Percentiles rank a stretch among this genome's conserved stretches.
Conservation (phyloP, 2,329 filamentous ascomycete genomes). For the Penicillium brasilianum region DNA sequence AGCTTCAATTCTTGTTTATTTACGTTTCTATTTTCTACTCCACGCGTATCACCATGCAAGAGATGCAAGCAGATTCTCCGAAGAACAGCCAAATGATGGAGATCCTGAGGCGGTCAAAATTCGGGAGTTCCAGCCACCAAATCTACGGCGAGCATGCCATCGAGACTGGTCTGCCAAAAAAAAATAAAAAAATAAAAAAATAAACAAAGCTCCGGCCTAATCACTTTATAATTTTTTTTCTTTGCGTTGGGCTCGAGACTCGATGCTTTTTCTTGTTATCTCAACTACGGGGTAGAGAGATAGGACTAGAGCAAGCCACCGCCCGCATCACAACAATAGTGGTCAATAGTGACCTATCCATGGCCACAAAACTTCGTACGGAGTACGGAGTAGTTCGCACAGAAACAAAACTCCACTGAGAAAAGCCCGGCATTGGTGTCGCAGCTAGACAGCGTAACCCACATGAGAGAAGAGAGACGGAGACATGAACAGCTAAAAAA, state of each 20-base stretch:
- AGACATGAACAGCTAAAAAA: not conserved
- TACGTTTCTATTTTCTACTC: not conserved
- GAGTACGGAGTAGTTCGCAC: conserved; percentile 12
- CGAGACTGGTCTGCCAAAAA: not conserved
- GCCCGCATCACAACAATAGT: conserved; percentile 19
- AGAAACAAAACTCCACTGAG: conserved; percentile 8
- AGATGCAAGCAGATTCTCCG: conserved; percentile 1
- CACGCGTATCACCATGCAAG: conserved; percentile 9
- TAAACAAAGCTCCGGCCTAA: not conserved
- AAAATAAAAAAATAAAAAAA: too few relatives aligned
- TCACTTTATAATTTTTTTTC: not conserved
- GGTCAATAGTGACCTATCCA: not conserved
- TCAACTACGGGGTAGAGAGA: not conserved
- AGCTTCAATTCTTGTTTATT: not conserved
- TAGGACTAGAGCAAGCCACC: conserved; percentile 25
- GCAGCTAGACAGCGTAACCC: conserved; percentile 9
- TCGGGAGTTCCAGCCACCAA: conserved; percentile 1
- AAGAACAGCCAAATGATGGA: not conserved
- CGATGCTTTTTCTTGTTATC: not conserved
- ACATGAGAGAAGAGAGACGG: not conserved
- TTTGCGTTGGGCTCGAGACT: not conserved
- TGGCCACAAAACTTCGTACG: not conserved
- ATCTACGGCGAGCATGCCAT: conserved; percentile 3
- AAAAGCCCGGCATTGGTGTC: conserved; percentile 9
- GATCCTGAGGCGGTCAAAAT: conserved; percentile 2